Base-by-base conservation (phyloP, 2,329 filamentous ascomycete genomes). In the Xylariaceae sp. region DNA sequence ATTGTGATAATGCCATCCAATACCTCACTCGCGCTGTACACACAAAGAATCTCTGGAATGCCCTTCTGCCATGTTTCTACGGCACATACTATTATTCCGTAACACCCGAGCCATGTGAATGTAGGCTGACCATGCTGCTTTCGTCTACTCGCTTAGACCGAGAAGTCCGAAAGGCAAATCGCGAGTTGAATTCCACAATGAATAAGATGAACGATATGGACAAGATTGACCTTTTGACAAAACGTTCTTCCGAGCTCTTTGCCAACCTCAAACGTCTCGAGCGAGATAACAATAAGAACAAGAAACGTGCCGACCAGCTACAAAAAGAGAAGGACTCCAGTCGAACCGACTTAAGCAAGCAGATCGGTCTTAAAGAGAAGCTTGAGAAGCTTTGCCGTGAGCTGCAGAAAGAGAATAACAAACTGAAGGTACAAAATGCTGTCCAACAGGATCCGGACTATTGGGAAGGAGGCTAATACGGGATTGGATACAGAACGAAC, bases 261-360 rank as follows among this genome's bases (percentile, higher is more conserved):
- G 85, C 88, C 43, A 91, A 96, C 49, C 95, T 97, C 89, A 95
- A 96, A 68, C 85, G 91, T 45, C 78, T 95, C 49, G 92, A 98
- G 66, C 85, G 91, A 49, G 93, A 98, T 52, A 91, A 95, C 62
- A 80, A 88, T 51, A 97, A 95, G 70, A 93, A 92, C 60, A 97
- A 96, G 75, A 95, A 96, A 67, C 85, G 90, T 20, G 88, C 88
- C 21, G 93, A 98, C 64, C 86, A 89, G 61, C 69, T 98, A 44
- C 93, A 98, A 67, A 98, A 97, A 66, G 93, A 98, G 61, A 94
- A 95, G 66, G 93, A 98, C 64, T 83, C 88, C 55, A 86, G 86
- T 46, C 83, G 90, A 58, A 86, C 85, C 37, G 93, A 98, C 65
- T 75, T 95, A 45, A 92, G 83, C 69, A 95, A 95, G 70, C 92